Evolutionary conservation across 257 asterid genomes (phyloP).

Genomic region (Rauvolfia tetraphylla): DNA sequence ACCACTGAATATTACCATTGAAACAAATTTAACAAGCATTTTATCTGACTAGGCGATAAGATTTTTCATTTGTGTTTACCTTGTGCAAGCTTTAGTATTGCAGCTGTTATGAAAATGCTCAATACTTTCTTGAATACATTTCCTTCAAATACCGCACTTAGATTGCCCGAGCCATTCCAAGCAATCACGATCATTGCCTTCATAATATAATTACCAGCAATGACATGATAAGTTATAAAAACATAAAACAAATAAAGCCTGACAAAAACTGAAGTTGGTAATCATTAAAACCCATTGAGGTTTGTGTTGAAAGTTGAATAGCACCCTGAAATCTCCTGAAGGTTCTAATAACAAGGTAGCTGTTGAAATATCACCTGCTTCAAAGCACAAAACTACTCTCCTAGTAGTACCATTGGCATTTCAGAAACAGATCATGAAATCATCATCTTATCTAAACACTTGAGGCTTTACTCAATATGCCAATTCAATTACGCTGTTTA

Average conservation of each 20-base stretch:
- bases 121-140: constrained; percentile 77
- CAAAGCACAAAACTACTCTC: not conserved
- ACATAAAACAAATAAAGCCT: not conserved
- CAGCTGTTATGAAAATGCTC: constrained; percentile 92
- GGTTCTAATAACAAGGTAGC: not conserved
- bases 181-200: constrained; percentile 95
- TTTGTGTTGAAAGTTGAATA: not conserved
- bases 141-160: constrained; percentile 51
- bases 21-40: not conserved
- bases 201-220: constrained; percentile 20
- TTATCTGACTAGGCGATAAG: constrained; percentile 15
- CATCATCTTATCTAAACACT: not conserved
- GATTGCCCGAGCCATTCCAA: constrained; percentile 78
- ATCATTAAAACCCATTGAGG: not conserved
- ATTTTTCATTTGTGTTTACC: constrained; percentile 38
- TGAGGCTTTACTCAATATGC: not conserved
- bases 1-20: too few species aligned
- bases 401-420: not conserved
- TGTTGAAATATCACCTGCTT: not conserved
- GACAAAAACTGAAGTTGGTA: not conserved
- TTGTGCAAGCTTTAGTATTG: constrained; percentile 75
- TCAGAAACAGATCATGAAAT: not conserved
- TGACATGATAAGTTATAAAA: constrained; percentile 17
- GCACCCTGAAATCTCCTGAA: not conserved
- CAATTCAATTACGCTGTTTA: not conserved